phyloP scores from a whole-genome alignment of 2,329 filamentous ascomycete species.

The Teratosphaeria pseudoeucalypti region DNA sequence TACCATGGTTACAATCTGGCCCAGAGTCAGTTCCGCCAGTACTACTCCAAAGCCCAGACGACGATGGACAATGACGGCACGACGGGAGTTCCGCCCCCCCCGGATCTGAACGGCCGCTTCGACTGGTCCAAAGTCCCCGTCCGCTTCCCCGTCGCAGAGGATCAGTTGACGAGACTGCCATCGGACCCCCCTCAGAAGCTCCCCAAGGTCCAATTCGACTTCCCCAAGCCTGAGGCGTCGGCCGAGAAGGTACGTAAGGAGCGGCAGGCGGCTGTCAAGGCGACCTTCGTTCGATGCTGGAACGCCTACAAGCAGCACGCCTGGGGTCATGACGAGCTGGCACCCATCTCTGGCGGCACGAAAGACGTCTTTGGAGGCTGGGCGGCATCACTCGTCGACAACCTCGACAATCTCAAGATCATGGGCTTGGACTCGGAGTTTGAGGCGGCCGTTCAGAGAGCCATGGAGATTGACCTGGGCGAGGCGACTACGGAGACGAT shows the following conservation, averaged over 20 bases:
- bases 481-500: slow-evolving; percentile 28
- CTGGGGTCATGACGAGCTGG: slow-evolving; percentile 41
- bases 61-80: neutral
- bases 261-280: slow-evolving; percentile 30
- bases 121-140: slow-evolving; percentile 32
- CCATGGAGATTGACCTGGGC: slow-evolving; percentile 34
- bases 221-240: slow-evolving; percentile 26
- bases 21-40: neutral
- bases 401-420: slow-evolving; percentile 38
- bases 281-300: slow-evolving; percentile 36
- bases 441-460: slow-evolving; percentile 33
- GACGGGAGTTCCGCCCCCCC: neutral
- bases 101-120: slow-evolving; percentile 11
- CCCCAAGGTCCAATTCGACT: slow-evolving; percentile 34
- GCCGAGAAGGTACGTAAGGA: slow-evolving; percentile 23
- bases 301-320: slow-evolving; percentile 33
- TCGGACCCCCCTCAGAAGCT: slow-evolving; percentile 27
- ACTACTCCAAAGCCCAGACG: neutral
- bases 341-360: slow-evolving; percentile 31
- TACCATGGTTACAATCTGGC: slow-evolving; percentile 1
- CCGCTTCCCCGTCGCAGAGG: slow-evolving; percentile 27
- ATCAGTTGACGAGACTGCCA: slow-evolving; percentile 28
- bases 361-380: slow-evolving; percentile 38
- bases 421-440: slow-evolving; percentile 40
- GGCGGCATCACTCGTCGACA: slow-evolving; percentile 37